Base-by-base conservation (phyloP, 495 filamentous ascomycete genomes). In the Daldinia vernicosa region DNA sequence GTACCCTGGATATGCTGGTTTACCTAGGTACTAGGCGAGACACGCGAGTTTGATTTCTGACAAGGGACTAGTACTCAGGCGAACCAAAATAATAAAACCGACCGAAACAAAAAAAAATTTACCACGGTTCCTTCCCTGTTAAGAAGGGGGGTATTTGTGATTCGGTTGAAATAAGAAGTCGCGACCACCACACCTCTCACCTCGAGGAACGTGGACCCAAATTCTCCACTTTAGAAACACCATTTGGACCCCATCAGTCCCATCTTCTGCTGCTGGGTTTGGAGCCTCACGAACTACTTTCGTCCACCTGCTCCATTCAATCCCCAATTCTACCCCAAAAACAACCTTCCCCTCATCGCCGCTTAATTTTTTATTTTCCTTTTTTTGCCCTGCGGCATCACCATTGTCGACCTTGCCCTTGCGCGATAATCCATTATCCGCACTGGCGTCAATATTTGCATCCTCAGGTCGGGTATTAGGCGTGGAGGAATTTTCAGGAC, bases 231-330 rank as follows among this genome's bases (percentile, higher is more conserved):
- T 76, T 72, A 74, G 65, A 77, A 77, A 74, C 73, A 76, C 63
- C 75, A 81, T 73, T 73, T 69, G 66, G 83, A 80, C 83, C 83
- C 79, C 85, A 87, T 60, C 83, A 80, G 76, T 85, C 84, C 74
- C 81, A 84, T 72, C 83, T 71, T 74, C 71, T 74, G 62, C 74
- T 77, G 59, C 71, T 70, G 71, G 71, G 63, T 70, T 70, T 70
- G 59, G 75, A 75, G 69, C 70, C 73, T 77, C 75, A 77, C 75
- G 74, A 74, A 76, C 75, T 74, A 72, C 70, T 68, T 72, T 70
- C 65, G 63, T 73, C 71, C 66, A 72, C 66, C 66, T 71, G 68
- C 66, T 72, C 68, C 71, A 76, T 71, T 72, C 63, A 74, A 69
- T 74, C 75, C 75, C 75, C 74, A 77, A 74, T 74, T 75, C 72